These are phyloP conservation scores for Cryptococcus floricola DNA, from an alignment of 1,284 basidiomycete genomes.

Conservation along the genomic window DNA sequence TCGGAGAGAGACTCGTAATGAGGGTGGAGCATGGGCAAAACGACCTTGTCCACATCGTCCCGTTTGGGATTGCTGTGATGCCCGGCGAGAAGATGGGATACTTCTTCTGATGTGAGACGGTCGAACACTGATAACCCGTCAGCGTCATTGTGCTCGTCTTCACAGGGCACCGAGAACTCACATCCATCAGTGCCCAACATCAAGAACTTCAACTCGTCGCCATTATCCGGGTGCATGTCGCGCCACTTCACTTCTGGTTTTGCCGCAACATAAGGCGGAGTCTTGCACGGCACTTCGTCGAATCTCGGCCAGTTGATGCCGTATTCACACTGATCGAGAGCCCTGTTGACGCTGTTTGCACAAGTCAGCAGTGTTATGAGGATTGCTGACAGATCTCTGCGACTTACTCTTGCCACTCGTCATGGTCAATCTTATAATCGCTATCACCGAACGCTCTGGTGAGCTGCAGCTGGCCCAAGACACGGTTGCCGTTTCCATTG, in stretches of 20 bases:
- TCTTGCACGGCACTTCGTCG: constrained; percentile 34
- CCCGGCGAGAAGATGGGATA: constrained; percentile 80
- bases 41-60: constrained; percentile 1
- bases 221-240: constrained; percentile 43
- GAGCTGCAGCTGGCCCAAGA: constrained; percentile 86
- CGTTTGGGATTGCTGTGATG: constrained; percentile 64
- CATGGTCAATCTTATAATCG: constrained; percentile 67
- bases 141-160: neutral
- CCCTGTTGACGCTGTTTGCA: neutral
- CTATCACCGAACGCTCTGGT: constrained; percentile 80
- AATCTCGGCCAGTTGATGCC: neutral
- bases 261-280: constrained; percentile 87
- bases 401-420: constrained; percentile 66
- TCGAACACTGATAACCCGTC: constrained; percentile 63
- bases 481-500: constrained; percentile 60
- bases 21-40: constrained; percentile 1
- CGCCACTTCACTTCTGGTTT: constrained; percentile 78
- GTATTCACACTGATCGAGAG: neutral
- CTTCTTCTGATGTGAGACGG: constrained; percentile 80
- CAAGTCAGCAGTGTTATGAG: neutral
- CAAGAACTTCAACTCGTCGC: constrained; percentile 57
- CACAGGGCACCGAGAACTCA: constrained; percentile 15
- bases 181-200: constrained; percentile 82
- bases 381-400: too few relatives aligned
- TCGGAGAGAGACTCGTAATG: neutral